Evolutionary conservation across 2,329 filamentous ascomycete species (phyloP).

Genomic region (Colletotrichum spinosum): DNA sequence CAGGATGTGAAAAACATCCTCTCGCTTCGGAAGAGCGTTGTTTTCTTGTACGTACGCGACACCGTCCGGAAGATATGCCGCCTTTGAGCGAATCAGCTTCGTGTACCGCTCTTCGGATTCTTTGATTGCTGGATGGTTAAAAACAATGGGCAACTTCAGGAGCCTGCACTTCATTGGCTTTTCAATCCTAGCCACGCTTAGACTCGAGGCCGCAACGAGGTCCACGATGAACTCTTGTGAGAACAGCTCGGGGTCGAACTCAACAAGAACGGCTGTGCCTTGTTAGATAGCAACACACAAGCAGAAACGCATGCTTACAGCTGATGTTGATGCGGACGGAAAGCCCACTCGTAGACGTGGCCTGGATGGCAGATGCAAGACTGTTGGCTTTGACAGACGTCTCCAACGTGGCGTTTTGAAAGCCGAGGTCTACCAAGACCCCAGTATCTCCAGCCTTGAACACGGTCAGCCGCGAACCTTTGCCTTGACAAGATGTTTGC

Average conservation of each 20-base stretch:
- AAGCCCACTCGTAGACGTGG: background rate
- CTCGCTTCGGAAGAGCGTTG: constrained; percentile 49
- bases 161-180: constrained; percentile 35
- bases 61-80: constrained; percentile 70
- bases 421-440: constrained; percentile 68
- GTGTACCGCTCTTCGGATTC: constrained; percentile 68
- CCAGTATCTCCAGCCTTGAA: constrained; percentile 59
- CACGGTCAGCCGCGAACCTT: background rate
- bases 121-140: constrained; percentile 46
- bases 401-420: constrained; percentile 16
- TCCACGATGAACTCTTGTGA: background rate
- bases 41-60: constrained; percentile 59
- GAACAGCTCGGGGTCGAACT: background rate
- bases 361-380: background rate
- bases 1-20: constrained; percentile 47
- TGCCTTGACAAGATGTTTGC: too few relatives aligned
- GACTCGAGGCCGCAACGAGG: background rate
- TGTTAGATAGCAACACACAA: background rate
- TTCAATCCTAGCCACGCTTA: constrained; percentile 17
- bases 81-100: constrained; percentile 67
- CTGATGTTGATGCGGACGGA: background rate
- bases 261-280: background rate
- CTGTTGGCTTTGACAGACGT: background rate
- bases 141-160: constrained; percentile 44
- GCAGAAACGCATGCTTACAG: background rate